These are phyloP conservation scores for Trypanosoma mega DNA, from an alignment of 208 protist species.

Conservation along the genomic window DNA sequence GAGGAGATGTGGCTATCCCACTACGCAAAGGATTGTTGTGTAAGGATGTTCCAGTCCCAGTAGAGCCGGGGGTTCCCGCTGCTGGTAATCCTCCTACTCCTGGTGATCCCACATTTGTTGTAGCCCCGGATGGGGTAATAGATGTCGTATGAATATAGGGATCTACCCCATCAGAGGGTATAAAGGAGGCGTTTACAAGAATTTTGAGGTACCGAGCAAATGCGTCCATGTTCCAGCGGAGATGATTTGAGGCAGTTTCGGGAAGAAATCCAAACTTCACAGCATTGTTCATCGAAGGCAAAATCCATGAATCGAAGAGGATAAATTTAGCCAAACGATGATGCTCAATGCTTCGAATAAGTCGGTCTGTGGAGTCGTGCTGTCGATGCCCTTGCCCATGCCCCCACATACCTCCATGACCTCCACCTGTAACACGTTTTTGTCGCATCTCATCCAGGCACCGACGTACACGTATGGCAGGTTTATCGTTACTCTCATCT, in stretches of 20 bases:
- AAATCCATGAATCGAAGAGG: constrained; percentile 89
- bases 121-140: no score
- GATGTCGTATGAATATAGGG: constrained; percentile 18
- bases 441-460: constrained; percentile 44
- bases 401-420: constrained; percentile 5
- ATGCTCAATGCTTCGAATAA: constrained; percentile 71
- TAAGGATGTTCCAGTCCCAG: no score
- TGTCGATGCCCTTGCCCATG: constrained; percentile 20
- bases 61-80: no score
- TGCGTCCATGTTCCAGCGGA: constrained; percentile 87
- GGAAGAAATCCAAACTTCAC: constrained; percentile 64
- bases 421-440: constrained; percentile 32
- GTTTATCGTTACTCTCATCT: constrained; percentile 21
- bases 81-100: no score
- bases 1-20: not conserved
- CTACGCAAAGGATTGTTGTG: no score
- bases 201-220: constrained; percentile 90
- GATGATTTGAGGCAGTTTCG: constrained; percentile 62
- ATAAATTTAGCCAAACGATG: constrained; percentile 81
- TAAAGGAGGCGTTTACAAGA: constrained; percentile 73
- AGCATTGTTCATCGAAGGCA: constrained; percentile 79
- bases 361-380: constrained; percentile 34
- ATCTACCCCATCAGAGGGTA: constrained; percentile 3
- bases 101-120: no score
- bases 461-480: constrained; percentile 28